A percentile compares a stretch with the other conserved stretches of the same genome.
Evolutionary conservation across 2,329 filamentous ascomycete species (phyloP).

Genomic region (Ascocoryne sarcoides): DNA sequence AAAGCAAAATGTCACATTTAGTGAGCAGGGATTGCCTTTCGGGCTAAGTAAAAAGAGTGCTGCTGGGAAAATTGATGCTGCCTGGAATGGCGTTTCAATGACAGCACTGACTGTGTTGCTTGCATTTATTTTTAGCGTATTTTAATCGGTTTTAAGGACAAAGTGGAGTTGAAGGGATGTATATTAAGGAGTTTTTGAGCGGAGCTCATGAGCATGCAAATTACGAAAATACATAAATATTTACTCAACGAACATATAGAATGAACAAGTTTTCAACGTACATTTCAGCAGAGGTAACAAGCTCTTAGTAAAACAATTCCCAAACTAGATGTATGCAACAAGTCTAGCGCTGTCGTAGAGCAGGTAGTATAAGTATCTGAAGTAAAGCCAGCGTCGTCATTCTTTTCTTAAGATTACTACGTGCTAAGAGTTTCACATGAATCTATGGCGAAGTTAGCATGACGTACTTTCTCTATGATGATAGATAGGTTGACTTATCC

Average conservation of each 20-base stretch:
- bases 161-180: not conserved
- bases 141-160: slow-evolving; percentile 6
- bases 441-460: slow-evolving; percentile 19
- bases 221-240: not conserved
- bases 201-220: no score
- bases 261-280: no score
- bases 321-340: no score
- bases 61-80: slow-evolving; percentile 7
- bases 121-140: slow-evolving; percentile 8
- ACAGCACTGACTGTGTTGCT: slow-evolving; percentile 9
- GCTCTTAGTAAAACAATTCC: no score
- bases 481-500: slow-evolving; percentile 25
- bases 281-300: no score
- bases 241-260: not conserved
- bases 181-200: not conserved
- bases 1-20: slow-evolving; percentile 63
- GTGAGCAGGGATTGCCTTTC: slow-evolving; percentile 50
- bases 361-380: no score
- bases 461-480: not conserved
- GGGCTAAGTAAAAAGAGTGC: slow-evolving; percentile 24
- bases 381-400: no score
- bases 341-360: no score
- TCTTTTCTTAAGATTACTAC: no score
- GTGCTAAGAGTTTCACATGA: no score
- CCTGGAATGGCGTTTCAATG: slow-evolving; percentile 6